Evolutionary conservation across 2,329 filamentous ascomycete species (phyloP).

Genomic region (Capronia epimyces): DNA sequence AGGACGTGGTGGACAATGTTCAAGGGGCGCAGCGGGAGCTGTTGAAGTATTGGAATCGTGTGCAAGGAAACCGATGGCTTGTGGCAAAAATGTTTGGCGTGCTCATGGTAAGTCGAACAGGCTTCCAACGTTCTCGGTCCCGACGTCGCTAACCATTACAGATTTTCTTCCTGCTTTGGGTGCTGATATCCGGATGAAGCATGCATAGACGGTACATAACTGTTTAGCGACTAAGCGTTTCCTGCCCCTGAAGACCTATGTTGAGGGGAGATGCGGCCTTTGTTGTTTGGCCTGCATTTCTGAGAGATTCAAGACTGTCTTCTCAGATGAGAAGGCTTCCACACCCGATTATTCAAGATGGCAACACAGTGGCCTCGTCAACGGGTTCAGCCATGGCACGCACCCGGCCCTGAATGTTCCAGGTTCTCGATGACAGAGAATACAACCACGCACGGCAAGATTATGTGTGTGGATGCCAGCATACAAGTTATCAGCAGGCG

Average conservation of each 20-base stretch:
- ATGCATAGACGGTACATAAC: not conserved
- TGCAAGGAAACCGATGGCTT: conserved; percentile 92
- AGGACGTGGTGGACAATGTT: conserved; percentile 98
- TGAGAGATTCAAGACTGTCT: too few relatives aligned
- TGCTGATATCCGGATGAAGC: conserved; percentile 50
- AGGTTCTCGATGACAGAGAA: not conserved
- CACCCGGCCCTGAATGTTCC: not conserved
- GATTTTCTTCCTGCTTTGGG: conserved; percentile 78
- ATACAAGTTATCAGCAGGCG: too few relatives aligned
- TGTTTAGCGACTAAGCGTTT: not conserved
- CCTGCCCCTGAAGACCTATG: conserved; percentile 4
- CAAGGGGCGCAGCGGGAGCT: conserved; percentile 90
- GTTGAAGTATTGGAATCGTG: conserved; percentile 92
- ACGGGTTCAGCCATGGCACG: not conserved
- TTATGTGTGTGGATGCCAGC: too few relatives aligned
- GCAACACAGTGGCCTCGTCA: not conserved
- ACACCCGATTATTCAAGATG: not conserved
- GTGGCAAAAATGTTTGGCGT: conserved; percentile 78
- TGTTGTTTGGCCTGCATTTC: too few relatives aligned
- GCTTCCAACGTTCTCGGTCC: conserved; percentile 1
- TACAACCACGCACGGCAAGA: not conserved
- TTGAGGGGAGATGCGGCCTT: too few relatives aligned
- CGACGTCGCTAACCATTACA: conserved; percentile 20
- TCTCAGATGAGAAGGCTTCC: not conserved
- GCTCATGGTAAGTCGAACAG: conserved; percentile 57